Conservation (phyloP, 352 stramenopile species). For the Pilasporangium apinafurcum region DNA sequence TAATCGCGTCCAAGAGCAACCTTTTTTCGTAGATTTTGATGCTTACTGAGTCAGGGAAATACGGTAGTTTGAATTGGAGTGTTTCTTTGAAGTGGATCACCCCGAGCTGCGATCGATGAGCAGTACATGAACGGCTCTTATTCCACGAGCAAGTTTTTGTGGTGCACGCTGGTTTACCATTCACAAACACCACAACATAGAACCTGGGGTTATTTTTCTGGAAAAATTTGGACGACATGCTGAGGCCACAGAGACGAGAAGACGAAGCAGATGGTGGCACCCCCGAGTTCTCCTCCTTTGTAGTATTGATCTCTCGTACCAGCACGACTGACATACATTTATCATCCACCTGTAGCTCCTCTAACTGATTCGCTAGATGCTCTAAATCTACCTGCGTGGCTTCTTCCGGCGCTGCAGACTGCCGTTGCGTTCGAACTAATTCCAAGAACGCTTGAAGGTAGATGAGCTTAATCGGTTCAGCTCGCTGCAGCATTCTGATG, state of each 20-base stretch:
- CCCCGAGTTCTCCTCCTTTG: background rate
- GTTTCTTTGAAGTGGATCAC: conserved; percentile 41
- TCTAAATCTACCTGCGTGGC: background rate
- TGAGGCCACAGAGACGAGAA: too few relatives aligned
- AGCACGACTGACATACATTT: conserved; percentile 22
- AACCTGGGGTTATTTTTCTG: conserved; percentile 3
- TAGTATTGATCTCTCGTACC: conserved; percentile 1
- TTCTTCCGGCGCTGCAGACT: background rate
- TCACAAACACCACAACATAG: conserved; percentile 33
- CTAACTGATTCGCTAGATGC: conserved; percentile 19
- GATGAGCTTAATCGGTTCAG: conserved; percentile 23
- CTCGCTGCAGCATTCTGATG: conserved; percentile 13
- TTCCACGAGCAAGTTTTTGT: conserved; percentile 16
- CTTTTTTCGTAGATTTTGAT: conserved; percentile 43
- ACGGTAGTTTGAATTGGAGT: conserved; percentile 34
- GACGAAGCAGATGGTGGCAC: too few relatives aligned
- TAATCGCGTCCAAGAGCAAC: conserved; percentile 18
- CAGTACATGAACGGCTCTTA: background rate
- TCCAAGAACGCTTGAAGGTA: conserved; percentile 35
- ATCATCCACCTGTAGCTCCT: conserved; percentile 25
- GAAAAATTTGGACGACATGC: background rate
- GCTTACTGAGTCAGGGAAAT: conserved; percentile 40
- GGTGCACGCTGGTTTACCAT: conserved; percentile 27
- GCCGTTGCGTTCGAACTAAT: conserved; percentile 12
- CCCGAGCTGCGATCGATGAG: conserved; percentile 2